These are phyloP conservation scores for Trichophyton equinum DNA, from an alignment of 2,329 filamentous ascomycete species.

Conservation along the genomic window DNA sequence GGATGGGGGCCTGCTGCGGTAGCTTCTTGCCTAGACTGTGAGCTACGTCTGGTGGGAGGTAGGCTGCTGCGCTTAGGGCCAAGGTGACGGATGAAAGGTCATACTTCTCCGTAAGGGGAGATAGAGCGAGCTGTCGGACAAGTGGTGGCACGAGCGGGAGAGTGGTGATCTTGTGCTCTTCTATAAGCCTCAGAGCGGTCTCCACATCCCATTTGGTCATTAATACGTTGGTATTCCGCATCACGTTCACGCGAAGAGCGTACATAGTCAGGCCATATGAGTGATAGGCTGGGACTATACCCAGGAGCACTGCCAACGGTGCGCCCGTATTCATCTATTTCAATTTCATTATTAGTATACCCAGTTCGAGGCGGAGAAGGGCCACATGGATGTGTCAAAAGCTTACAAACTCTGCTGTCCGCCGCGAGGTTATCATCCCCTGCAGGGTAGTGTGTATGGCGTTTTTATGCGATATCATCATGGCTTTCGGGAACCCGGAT, in stretches of 20 bases:
- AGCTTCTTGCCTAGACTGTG: conserved; percentile 9
- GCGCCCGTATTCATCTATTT: conserved; percentile 4
- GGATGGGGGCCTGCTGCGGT: conserved; percentile 6
- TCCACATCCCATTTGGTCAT: conserved; percentile 11
- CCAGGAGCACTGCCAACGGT: conserved; percentile 4
- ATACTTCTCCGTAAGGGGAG: conserved; percentile 9
- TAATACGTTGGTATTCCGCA: conserved; percentile 7
- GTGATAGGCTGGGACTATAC: conserved; percentile 8
- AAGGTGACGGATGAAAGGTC: conserved; percentile 8
- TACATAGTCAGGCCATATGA: conserved; percentile 10
- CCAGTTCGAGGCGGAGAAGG: not conserved
- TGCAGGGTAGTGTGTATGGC: conserved; percentile 10
- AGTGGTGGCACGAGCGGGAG: conserved; percentile 10
- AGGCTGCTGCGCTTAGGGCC: conserved; percentile 10
- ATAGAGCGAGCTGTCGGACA: conserved; percentile 10
- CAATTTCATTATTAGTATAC: not conserved
- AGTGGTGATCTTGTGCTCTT: conserved; percentile 10
- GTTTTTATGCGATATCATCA: conserved; percentile 13
- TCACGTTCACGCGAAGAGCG: conserved; percentile 8
- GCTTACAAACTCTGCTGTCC: conserved; percentile 8
- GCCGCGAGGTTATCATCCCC: conserved; percentile 7
- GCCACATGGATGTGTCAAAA: not conserved
- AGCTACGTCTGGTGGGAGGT: conserved; percentile 9
- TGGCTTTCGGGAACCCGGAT: conserved; percentile 11
- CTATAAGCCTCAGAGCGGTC: conserved; percentile 8